Conservation (phyloP, 805 yeast genomes). For the Nakazawaea wickerhamii region DNA sequence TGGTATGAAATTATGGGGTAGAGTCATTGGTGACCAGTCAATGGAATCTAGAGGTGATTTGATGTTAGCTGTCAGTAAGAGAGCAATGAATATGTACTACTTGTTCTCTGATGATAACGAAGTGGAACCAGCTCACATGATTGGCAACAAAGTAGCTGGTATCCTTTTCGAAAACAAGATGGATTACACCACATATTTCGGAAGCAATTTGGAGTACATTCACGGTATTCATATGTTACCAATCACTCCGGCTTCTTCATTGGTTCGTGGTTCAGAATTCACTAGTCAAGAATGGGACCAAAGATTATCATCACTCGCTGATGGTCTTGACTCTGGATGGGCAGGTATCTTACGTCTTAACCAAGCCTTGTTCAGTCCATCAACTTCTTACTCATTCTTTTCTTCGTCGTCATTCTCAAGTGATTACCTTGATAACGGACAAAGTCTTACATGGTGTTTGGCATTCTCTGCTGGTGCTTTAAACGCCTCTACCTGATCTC, state of each 20-base stretch:
- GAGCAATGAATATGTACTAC: conserved; percentile 53
- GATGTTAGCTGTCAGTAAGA: conserved; percentile 53
- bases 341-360: conserved; percentile 68
- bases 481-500: conserved; percentile 16
- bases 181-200: conserved; percentile 72
- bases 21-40: conserved; percentile 44
- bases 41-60: conserved; percentile 52
- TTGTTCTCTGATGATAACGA: conserved; percentile 47
- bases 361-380: conserved; percentile 69
- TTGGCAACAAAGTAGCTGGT: conserved; percentile 65
- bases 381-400: conserved; percentile 56
- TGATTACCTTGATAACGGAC: conserved; percentile 72
- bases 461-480: conserved; percentile 61
- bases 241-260: conserved; percentile 61
- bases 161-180: conserved; percentile 68
- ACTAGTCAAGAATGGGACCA: conserved; percentile 61
- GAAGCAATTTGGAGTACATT: conserved; percentile 64
- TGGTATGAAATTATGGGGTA: conserved; percentile 63
- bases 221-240: conserved; percentile 81
- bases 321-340: conserved; percentile 60
- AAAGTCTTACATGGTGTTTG: conserved; percentile 81
- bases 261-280: conserved; percentile 47
- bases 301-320: conserved; percentile 39
- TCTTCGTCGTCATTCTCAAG: conserved; percentile 45
- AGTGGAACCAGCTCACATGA: conserved; percentile 50